These are phyloP conservation scores for Setomelanomma holmii DNA, from an alignment of 2,329 filamentous ascomycete genomes.

Conservation along the genomic window DNA sequence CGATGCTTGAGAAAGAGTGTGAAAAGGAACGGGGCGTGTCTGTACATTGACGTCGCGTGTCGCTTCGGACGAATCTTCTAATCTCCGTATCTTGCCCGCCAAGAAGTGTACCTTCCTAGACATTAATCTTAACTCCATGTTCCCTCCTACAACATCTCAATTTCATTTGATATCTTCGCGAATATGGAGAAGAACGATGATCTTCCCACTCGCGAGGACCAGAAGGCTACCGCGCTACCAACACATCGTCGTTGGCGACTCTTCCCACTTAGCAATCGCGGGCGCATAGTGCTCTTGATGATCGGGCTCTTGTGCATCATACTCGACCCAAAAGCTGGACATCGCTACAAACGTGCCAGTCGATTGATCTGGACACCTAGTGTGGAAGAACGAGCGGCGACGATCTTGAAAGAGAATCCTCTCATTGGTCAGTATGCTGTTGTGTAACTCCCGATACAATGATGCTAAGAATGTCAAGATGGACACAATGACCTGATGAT, in stretches of 20 bases:
- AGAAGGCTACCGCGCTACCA: not conserved
- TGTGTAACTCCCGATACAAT: not conserved
- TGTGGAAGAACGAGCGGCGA: conserved; percentile 41
- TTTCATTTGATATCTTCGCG: not conserved
- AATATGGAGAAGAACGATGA: conserved; percentile 18
- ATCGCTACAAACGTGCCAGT: conserved; percentile 1
- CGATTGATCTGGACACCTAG: conserved; percentile 12
- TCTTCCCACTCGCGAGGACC: not conserved
- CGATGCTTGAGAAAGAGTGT: not conserved
- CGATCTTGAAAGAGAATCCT: conserved; percentile 48
- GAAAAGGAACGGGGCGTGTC: conserved; percentile 2
- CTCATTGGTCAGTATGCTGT: conserved; percentile 46
- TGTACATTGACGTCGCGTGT: conserved; percentile 9
- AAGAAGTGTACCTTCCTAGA: conserved; percentile 2
- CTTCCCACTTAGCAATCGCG: not conserved
- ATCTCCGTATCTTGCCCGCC: conserved; percentile 21
- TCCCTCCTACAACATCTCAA: too few species aligned
- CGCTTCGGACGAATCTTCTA: conserved; percentile 16
- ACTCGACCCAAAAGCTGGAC: not conserved
- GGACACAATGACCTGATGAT: conserved; percentile 90
- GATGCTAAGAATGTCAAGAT: conserved; percentile 61
- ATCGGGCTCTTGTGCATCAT: conserved; percentile 5
- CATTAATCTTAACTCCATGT: too few species aligned
- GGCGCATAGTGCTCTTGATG: conserved; percentile 8
- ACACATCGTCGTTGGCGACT: conserved; percentile 1